phyloP scores from a whole-genome alignment of 2,329 filamentous ascomycete genomes.

The Curvularia hawaiiensis region DNA sequence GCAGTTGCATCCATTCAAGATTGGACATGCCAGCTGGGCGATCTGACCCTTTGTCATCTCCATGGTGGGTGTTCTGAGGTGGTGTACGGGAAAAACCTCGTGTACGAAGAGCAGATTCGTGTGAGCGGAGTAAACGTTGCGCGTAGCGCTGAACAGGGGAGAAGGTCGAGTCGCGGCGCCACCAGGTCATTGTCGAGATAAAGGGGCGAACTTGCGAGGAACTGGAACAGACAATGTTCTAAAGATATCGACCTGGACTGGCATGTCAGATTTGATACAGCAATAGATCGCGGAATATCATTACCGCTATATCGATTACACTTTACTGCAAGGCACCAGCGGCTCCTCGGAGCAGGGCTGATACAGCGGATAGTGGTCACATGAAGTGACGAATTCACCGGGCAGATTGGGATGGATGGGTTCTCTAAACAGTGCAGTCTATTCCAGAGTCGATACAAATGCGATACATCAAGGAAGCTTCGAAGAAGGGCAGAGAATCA shows the following conservation, averaged over 20 bases:
- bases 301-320: slow-evolving; percentile 8
- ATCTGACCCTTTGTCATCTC: slow-evolving; percentile 23
- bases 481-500: slow-evolving; percentile 2
- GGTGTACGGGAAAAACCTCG: slow-evolving; percentile 39
- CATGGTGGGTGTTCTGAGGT: slow-evolving; percentile 25
- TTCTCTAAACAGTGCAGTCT: neutral
- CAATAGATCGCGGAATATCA: too few species aligned
- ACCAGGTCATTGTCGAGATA: slow-evolving; percentile 32
- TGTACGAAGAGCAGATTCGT: slow-evolving; percentile 30
- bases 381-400: slow-evolving; percentile 2
- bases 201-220: neutral
- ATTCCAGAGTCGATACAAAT: neutral
- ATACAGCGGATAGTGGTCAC: slow-evolving; percentile 7
- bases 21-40: slow-evolving; percentile 34
- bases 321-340: slow-evolving; percentile 10
- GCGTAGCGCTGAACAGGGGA: slow-evolving; percentile 33
- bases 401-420: neutral
- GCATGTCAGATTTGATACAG: neutral
- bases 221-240: neutral
- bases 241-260: neutral
- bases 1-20: slow-evolving; percentile 38
- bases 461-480: neutral
- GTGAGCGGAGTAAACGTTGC: slow-evolving; percentile 29
- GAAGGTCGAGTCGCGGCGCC: slow-evolving; percentile 36
- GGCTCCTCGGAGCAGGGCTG: slow-evolving; percentile 13